phyloP scores from a whole-genome alignment of 2,329 filamentous ascomycete genomes.

The Fusarium pseudoanthophilum region DNA sequence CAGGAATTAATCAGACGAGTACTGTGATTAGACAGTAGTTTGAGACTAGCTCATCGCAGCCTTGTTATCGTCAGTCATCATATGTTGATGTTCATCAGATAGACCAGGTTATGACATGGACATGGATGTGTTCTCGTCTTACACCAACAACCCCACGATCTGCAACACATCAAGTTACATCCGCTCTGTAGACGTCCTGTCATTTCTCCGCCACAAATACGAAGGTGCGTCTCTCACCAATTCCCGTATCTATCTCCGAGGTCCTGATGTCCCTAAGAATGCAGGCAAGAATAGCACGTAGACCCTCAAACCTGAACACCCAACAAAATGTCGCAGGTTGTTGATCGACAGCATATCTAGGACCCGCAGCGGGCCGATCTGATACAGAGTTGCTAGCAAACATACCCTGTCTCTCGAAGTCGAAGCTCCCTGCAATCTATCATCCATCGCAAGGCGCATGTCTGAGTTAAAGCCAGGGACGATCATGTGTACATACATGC shows the following conservation, averaged over 20 bases:
- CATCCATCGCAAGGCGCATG: slow-evolving; percentile 7
- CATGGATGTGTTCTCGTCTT: slow-evolving; percentile 11
- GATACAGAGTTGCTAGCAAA: slow-evolving; percentile 26
- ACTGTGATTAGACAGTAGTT: slow-evolving; percentile 30
- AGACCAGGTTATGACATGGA: slow-evolving; percentile 6
- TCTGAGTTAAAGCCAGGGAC: slow-evolving; percentile 11
- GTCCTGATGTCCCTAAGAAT: not conserved
- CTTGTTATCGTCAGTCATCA: slow-evolving; percentile 12
- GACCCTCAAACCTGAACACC: slow-evolving; percentile 20
- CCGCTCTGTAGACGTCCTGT: slow-evolving; percentile 14
- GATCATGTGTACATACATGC: not conserved
- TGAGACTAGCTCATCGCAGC: slow-evolving; percentile 3
- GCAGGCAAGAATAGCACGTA: not conserved
- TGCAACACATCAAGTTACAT: slow-evolving; percentile 25
- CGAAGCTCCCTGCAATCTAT: slow-evolving; percentile 17
- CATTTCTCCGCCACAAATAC: slow-evolving; percentile 10
- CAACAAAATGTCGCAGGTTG: slow-evolving; percentile 32
- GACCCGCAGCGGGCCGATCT: slow-evolving; percentile 40
- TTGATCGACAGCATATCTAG: slow-evolving; percentile 33
- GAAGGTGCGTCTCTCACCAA: slow-evolving; percentile 5
- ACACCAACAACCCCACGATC: slow-evolving; percentile 24
- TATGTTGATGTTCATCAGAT: slow-evolving; percentile 5
- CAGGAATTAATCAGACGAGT: slow-evolving; percentile 12
- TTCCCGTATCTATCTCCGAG: slow-evolving; percentile 9
- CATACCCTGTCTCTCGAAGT: slow-evolving; percentile 3